Evolutionary conservation across 2,329 filamentous ascomycete genomes (phyloP).

Genomic region (Tolypocladium sp.): DNA sequence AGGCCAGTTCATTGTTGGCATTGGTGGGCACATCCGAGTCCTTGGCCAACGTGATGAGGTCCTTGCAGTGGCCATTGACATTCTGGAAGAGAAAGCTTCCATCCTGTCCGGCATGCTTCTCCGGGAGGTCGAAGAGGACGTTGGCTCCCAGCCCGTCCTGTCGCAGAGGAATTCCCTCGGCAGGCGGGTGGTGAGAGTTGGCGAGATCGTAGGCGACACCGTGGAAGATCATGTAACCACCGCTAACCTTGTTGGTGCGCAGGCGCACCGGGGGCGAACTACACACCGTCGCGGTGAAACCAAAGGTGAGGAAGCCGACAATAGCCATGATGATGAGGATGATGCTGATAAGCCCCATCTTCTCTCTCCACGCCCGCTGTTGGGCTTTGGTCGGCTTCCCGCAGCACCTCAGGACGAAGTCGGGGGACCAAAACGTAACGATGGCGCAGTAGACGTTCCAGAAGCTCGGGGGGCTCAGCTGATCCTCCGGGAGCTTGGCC

Average conservation of each 20-base stretch:
- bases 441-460: constrained; percentile 96
- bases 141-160: constrained; percentile 51
- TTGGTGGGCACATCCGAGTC: constrained; percentile 75
- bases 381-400: constrained; percentile 80
- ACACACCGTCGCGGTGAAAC: constrained; percentile 87
- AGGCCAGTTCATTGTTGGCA: constrained; percentile 63
- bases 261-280: constrained; percentile 62
- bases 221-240: constrained; percentile 92
- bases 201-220: constrained; percentile 81
- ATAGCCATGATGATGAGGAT: constrained; percentile 80
- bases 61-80: constrained; percentile 95
- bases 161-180: constrained; percentile 60
- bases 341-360: constrained; percentile 93
- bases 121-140: constrained; percentile 76
- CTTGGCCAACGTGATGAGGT: constrained; percentile 63
- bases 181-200: constrained; percentile 67
- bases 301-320: constrained; percentile 94
- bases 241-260: constrained; percentile 70
- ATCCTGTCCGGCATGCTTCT: constrained; percentile 79
- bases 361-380: constrained; percentile 91
- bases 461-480: constrained; percentile 69
- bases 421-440: constrained; percentile 89
- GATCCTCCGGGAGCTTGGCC: constrained; percentile 44
- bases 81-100: constrained; percentile 98
- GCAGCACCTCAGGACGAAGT: constrained; percentile 75